A percentile compares a stretch with the other conserved stretches of the same genome.
Conservation (phyloP, 371 early-diverging fungal species). For the Rhizopus arrhizus region DNA sequence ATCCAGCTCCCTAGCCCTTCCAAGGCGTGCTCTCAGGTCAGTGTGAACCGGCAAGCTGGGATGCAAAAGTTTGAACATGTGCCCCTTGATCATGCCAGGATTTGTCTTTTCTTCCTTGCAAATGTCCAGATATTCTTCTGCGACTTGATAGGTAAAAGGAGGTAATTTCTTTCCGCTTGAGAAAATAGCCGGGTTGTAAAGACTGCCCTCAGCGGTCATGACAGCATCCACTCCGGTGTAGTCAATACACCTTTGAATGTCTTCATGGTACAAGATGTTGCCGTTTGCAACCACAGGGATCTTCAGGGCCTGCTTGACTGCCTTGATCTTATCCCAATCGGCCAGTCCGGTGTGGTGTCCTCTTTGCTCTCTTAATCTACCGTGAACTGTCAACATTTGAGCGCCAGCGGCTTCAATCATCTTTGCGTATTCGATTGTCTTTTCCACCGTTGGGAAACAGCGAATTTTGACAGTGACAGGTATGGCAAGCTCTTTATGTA, state of each 20-base stretch:
- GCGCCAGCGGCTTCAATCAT: conserved; percentile 96
- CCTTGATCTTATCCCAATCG: conserved; percentile 95
- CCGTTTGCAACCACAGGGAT: conserved; percentile 99
- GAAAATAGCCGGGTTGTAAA: conserved; percentile 89
- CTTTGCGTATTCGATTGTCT: conserved; percentile 95
- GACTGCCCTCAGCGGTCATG: conserved; percentile 93
- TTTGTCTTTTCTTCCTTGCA: conserved; percentile 62
- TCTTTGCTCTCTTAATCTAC: conserved; percentile 95
- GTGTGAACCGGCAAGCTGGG: conserved; percentile 79
- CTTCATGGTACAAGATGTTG: conserved; percentile 91
- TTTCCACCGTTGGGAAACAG: conserved; percentile 88
- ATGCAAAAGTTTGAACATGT: conserved; percentile 93
- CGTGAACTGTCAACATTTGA: conserved; percentile 95
- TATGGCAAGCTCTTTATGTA: conserved; percentile 84
- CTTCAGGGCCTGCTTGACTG: conserved; percentile 79
- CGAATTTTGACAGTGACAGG: conserved; percentile 99
- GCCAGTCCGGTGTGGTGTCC: conserved; percentile 96
- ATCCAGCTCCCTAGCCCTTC: conserved; percentile 60
- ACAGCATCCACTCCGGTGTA: conserved; percentile 94
- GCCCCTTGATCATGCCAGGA: conserved; percentile 73
- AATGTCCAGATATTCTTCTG: conserved; percentile 86
- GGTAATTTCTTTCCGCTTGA: conserved; percentile 54
- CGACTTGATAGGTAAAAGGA: conserved; percentile 75
- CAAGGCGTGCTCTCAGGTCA: conserved; percentile 78
- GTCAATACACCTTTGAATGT: conserved; percentile 87